Base-by-base conservation (phyloP, 805 yeast species). In the Saturnispora saitoi region DNA sequence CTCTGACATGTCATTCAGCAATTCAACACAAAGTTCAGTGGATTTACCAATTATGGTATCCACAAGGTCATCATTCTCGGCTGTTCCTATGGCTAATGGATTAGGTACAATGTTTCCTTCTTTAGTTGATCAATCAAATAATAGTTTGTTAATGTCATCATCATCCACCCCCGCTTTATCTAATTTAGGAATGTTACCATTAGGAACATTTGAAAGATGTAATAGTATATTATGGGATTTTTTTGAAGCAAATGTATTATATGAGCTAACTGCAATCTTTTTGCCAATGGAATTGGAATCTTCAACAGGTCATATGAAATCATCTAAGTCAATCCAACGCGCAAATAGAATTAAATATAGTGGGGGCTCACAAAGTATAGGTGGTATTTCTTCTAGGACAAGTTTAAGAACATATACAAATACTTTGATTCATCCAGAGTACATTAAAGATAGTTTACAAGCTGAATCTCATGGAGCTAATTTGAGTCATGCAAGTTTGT, bases 261-360 rank as follows among this genome's bases (percentile, higher is more conserved):
- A 34, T 47, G 53, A 53, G 12, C n/a, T 47, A 8, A 45, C 32
- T 1, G 43, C 52, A 28, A 45, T 51, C 19, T 43, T 53, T 37
- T 42, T 53, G 34, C 56, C 56, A 3, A 31, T 53, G 12, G 56
- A 53, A 22, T 24, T 53, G 14, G 56, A 51, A 26, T 48, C 45
- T 24, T 47, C 55, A 12, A 43, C 34, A 8, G 53, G 53, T 4
- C 55, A 52, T 29, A 37, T 40, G 17, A 36, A 40, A 10, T 39
- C 37, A 9, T 48, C 53, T 11, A 38, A 26, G n/a, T 19, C 38
- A 9, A 46, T 43, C 28, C 42, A 36, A 14, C 38, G 41, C 5
- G 53, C 55, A 7, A 34, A 52, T 40, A 44, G 50, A 7, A 46
- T 52, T 28, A 50, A 50, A 26, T 36, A 42, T 12, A 51, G 53